Conservation (phyloP, 805 yeast genomes). For the Monosporozyma servazzii region DNA sequence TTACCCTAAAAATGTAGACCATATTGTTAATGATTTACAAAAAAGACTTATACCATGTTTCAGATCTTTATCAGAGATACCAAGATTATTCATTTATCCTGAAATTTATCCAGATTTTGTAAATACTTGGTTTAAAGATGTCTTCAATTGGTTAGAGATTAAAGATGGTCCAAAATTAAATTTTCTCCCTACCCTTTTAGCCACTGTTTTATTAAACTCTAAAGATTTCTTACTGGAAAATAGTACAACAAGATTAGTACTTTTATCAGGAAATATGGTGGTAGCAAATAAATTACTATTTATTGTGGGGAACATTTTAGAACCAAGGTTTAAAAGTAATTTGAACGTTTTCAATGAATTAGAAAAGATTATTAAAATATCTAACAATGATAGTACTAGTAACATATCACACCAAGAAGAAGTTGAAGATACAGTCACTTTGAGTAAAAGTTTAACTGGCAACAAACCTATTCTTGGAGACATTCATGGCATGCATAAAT, state of each 20-base stretch:
- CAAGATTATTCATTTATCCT: conserved; percentile 32
- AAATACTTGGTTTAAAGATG: conserved; percentile 33
- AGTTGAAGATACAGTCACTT: not conserved
- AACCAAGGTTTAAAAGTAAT: conserved; percentile 22
- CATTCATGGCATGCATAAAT: not conserved
- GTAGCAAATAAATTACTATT: conserved; percentile 52
- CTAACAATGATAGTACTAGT: not conserved
- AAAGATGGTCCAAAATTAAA: conserved; percentile 33
- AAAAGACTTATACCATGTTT: conserved; percentile 26
- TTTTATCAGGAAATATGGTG: conserved; percentile 51
- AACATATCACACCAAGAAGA: not conserved
- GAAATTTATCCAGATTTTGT: conserved; percentile 22
- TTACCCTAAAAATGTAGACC: conserved; percentile 17
- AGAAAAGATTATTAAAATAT: not conserved
- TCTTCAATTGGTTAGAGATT: conserved; percentile 35
- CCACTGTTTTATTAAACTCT: conserved; percentile 22
- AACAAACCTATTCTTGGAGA: not conserved
- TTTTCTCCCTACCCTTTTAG: conserved; percentile 23
- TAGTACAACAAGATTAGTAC: conserved; percentile 40
- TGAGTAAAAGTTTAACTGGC: not conserved
- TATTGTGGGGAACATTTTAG: conserved; percentile 42
- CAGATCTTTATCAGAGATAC: conserved; percentile 26
- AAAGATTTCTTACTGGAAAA: conserved; percentile 14
- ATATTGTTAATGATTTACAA: conserved; percentile 22
- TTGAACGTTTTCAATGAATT: not conserved